Evolutionary conservation across 768 basidiomycete genomes (phyloP).

Genomic region (Mycena galericulata): DNA sequence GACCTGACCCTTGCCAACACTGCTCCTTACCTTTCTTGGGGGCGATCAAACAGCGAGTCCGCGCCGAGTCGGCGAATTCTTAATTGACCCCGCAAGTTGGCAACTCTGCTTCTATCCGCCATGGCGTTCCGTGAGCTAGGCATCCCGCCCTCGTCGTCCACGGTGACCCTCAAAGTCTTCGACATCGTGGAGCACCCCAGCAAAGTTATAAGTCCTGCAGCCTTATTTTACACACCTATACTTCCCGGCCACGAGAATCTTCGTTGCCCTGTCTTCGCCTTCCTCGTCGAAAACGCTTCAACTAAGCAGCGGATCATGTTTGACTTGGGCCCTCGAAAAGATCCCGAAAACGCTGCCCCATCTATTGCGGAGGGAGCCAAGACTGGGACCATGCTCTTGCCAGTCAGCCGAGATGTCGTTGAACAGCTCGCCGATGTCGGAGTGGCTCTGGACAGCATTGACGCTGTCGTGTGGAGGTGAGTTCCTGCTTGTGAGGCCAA

Average conservation of each 20-base stretch:
- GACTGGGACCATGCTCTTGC: not conserved
- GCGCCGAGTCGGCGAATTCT: no score
- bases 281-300: slow-evolving; percentile 35
- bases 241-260: slow-evolving; percentile 30
- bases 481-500: not conserved
- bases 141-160: slow-evolving; percentile 13
- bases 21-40: no score
- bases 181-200: slow-evolving; percentile 19
- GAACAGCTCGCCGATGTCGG: slow-evolving; percentile 32
- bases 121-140: not conserved
- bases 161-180: slow-evolving; percentile 32
- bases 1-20: no score
- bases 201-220: slow-evolving; percentile 16
- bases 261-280: slow-evolving; percentile 30
- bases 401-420: slow-evolving; percentile 27
- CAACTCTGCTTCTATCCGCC: not conserved
- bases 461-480: slow-evolving; percentile 39
- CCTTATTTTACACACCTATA: slow-evolving; percentile 24
- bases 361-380: slow-evolving; percentile 7
- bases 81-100: no score
- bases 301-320: slow-evolving; percentile 33
- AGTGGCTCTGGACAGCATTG: slow-evolving; percentile 28
- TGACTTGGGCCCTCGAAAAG: slow-evolving; percentile 36
- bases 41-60: no score
- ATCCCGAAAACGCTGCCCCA: slow-evolving; percentile 31